A percentile compares a stretch with the other conserved stretches of the same genome.
Conservation (phyloP, 2,329 filamentous ascomycete genomes). For the Botrytis deweyae region DNA sequence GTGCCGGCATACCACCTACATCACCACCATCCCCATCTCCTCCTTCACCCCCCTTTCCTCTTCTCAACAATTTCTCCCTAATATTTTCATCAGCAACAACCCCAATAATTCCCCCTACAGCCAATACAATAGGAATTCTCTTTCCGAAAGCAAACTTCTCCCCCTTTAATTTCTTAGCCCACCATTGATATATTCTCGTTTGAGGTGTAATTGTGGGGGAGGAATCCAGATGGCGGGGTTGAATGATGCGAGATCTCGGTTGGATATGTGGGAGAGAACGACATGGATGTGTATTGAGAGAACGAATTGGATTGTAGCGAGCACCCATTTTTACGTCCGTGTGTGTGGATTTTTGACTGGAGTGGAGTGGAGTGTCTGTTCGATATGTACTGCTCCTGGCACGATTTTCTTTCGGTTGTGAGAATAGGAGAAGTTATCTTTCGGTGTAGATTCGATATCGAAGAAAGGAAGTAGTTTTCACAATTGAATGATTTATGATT, state of each 20-base stretch:
- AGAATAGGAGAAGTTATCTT: not conserved
- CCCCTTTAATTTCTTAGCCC: not conserved
- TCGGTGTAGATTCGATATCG: not conserved
- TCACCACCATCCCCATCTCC: slow-evolving; percentile 20
- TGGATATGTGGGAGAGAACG: not conserved
- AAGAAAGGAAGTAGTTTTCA: not conserved
- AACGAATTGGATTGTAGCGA: not conserved
- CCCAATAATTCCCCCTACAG: slow-evolving; percentile 79
- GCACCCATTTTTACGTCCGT: not conserved
- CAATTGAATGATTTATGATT: not conserved
- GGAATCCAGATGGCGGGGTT: not conserved
- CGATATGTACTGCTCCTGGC: not conserved
- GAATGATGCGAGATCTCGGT: not conserved
- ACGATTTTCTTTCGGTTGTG: not conserved
- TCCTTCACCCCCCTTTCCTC: slow-evolving; percentile 10
- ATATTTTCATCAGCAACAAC: slow-evolving; percentile 46
- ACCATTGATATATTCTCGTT: not conserved
- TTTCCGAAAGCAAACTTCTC: slow-evolving; percentile 61
- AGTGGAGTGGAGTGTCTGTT: not conserved
- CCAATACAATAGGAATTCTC: slow-evolving; percentile 94
- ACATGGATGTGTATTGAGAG: not conserved
- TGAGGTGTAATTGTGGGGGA: not conserved
- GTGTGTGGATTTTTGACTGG: not conserved
- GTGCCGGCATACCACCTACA: slow-evolving; percentile 38
- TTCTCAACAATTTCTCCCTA: not conserved